Conservation (phyloP, 108 stramenopile species). For the Skeletonema costatum region DNA sequence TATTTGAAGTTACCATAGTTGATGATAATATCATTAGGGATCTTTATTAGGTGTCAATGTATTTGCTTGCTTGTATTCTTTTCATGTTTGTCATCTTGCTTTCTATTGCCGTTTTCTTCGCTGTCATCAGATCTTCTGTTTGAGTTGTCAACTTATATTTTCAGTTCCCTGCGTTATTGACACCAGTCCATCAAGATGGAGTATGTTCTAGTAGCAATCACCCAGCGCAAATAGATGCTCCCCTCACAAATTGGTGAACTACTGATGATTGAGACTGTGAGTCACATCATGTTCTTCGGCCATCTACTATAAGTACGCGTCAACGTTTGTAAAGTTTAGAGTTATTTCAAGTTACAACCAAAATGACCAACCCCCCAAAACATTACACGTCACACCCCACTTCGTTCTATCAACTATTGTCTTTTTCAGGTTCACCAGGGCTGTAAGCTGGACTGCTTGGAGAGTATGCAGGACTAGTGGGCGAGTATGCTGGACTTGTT, state of each 20-base stretch:
- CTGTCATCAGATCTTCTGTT: too few relatives aligned
- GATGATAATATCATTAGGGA: background rate
- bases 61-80: too few relatives aligned
- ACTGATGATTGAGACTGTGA: background rate
- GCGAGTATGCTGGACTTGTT: constrained; percentile 57
- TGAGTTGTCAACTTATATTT: too few relatives aligned
- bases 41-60: background rate
- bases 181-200: too few relatives aligned
- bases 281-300: background rate
- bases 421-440: constrained; percentile 64
- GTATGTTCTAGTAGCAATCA: too few relatives aligned
- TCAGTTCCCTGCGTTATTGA: too few relatives aligned
- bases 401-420: background rate
- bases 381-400: background rate
- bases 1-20: background rate
- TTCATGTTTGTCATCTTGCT: too few relatives aligned
- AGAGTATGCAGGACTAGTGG: constrained; percentile 85
- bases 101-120: too few relatives aligned
- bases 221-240: too few relatives aligned
- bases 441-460: constrained; percentile 81
- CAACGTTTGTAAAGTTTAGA: background rate
- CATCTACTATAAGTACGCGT: background rate
- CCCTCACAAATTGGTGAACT: too few relatives aligned
- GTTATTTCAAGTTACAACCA: background rate
- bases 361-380: background rate